Evolutionary conservation across 192 early-diverging fungal species (phyloP), one percentile per base, ranked within the genome.

Genomic region (Backusella parvicylindrica): DNA sequence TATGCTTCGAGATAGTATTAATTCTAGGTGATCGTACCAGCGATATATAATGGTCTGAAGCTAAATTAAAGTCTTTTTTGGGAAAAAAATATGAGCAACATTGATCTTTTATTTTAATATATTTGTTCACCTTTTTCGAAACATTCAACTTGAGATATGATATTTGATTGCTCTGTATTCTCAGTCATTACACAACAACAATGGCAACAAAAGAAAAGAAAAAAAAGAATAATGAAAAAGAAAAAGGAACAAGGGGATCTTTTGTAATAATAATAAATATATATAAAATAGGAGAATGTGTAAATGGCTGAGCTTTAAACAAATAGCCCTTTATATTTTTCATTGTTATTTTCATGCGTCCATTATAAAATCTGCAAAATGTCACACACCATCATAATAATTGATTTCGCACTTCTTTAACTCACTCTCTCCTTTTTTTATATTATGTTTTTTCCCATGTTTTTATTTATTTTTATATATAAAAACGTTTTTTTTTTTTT

Each of bases 21-120:
- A 67, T 67, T 67, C 65, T 33, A 67, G 65, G 65, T 67, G 65
- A 67, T 36, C 65, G 32, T 36, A 67, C 65, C 65, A 67, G 33
- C 33, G 21, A 33, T 12, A 36, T 21, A 36, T 35, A 67, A 18
- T 67, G 65, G 37, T 35, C 35, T 36, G 50, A 56, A 21, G 50
- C 11, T 56, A 56, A 56, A 56, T 26, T 56, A 56, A 56, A 56
- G 50, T 67, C 65, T 67, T 13, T 32, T 30, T 26, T 60, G 53
- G 8, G 23, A 56, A 56, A 23, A 7, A 37, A 37, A 37, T 2
- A 7, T 37, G 7, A 37, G 36, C 3, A 37, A 37, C 36, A 37
- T 6, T 37, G 2, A 37, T 7, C 3, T 6, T 37, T 37, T 2
- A 37, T 6, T 37, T 37, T 37, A 37, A 6, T 37, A 6, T 37